Evolutionary conservation across 805 yeast genomes (phyloP).

Genomic region (Teunomyces funiuensis): DNA sequence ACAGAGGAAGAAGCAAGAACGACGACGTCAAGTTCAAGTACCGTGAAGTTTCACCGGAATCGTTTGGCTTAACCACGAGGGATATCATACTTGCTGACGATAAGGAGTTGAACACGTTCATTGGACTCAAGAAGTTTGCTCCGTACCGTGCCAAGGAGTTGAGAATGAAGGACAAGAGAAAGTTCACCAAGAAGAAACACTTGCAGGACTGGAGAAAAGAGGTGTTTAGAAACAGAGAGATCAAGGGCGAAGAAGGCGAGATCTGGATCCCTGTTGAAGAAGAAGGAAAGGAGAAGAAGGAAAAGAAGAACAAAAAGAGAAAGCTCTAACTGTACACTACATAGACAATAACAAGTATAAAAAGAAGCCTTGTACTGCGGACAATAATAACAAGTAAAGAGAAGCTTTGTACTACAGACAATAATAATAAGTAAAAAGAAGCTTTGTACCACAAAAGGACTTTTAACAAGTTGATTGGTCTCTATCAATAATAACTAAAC

Average conservation of each 20-base stretch:
- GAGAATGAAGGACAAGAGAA: constrained; percentile 74
- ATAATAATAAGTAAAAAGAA: too few relatives aligned
- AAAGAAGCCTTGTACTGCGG: too few relatives aligned
- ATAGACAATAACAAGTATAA: constrained; percentile 1
- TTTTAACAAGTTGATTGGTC: too few relatives aligned
- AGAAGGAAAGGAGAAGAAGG: constrained; percentile 8
- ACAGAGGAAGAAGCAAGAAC: constrained; percentile 55
- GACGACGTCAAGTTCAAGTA: constrained; percentile 65
- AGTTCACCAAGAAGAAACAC: constrained; percentile 78
- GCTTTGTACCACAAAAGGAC: too few relatives aligned
- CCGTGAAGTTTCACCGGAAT: constrained; percentile 93
- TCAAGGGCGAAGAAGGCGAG: constrained; percentile 32
- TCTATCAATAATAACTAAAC: constrained; percentile 25
- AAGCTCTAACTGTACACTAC: background rate
- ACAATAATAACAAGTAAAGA: too few relatives aligned
- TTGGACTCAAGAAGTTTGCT: constrained; percentile 90
- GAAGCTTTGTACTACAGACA: too few relatives aligned
- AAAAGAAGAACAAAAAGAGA: constrained; percentile 3
- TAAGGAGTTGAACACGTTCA: constrained; percentile 73
- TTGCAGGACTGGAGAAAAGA: constrained; percentile 87
- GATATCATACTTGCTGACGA: constrained; percentile 93
- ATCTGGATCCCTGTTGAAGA: constrained; percentile 38
- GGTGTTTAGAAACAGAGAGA: constrained; percentile 64
- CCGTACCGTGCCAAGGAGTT: constrained; percentile 81
- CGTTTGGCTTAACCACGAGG: constrained; percentile 79